phyloP scores from a whole-genome alignment of 1,139 yeast species.

The Suhomyces bolitotheri region DNA sequence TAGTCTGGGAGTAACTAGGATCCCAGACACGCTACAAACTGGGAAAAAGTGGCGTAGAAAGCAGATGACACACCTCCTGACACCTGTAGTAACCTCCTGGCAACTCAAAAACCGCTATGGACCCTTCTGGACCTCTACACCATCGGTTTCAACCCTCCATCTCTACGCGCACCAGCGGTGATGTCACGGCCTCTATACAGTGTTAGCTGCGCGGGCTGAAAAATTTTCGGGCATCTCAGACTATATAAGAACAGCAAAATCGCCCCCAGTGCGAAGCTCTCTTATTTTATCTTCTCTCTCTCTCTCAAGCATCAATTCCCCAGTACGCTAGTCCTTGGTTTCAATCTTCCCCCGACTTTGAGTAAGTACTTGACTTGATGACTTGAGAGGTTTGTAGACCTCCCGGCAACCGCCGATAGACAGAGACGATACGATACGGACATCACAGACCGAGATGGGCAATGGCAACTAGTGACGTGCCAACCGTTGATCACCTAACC shows the following conservation, averaged over 20 bases:
- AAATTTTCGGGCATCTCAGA: constrained; percentile 5
- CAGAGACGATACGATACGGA: no score
- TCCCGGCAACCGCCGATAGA: no score
- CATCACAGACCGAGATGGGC: no score
- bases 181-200: constrained; percentile 5
- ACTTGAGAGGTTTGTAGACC: constrained; percentile 12
- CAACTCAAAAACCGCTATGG: no score
- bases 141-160: no score
- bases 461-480: no score
- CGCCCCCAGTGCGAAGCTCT: constrained; percentile 7
- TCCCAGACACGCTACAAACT: no score
- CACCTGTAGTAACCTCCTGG: no score
- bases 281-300: constrained; percentile 14
- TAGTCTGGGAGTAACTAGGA: no score
- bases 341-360: constrained; percentile 13
- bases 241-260: constrained; percentile 7
- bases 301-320: constrained; percentile 15
- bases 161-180: constrained; percentile 9
- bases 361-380: constrained; percentile 14
- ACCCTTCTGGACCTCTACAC: neutral
- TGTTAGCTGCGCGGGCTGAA: constrained; percentile 4
- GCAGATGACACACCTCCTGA: no score
- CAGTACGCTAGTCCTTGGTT: constrained; percentile 14
- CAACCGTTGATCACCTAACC: no score
- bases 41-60: no score